Evolutionary conservation across 2,329 filamentous ascomycete species (phyloP).

Genomic region (Epichloe aotearoae): DNA sequence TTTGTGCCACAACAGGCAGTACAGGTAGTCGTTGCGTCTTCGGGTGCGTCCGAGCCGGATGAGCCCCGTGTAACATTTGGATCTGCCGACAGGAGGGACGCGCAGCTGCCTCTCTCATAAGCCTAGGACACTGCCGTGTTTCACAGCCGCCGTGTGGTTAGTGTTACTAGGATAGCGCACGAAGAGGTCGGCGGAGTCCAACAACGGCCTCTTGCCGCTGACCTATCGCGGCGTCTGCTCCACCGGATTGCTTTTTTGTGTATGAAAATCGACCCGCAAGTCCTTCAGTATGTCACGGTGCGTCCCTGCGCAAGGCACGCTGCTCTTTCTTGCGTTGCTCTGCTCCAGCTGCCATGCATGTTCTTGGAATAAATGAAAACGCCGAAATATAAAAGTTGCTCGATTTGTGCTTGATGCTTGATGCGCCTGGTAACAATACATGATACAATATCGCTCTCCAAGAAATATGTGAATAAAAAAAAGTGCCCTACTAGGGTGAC

Average conservation of each 20-base stretch:
- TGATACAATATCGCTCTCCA: background rate
- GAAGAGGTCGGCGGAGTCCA: too few species aligned
- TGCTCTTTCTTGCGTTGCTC: conserved; percentile 2
- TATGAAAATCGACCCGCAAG: too few species aligned
- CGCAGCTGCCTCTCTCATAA: background rate
- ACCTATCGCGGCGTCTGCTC: background rate
- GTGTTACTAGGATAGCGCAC: too few species aligned
- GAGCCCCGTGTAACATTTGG: background rate
- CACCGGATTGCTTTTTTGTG: too few species aligned
- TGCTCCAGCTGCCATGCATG: conserved; percentile 3
- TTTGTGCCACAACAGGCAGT: background rate
- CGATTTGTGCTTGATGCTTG: conserved; percentile 1
- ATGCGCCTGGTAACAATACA: background rate
- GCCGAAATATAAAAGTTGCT: background rate
- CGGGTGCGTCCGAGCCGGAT: too few species aligned
- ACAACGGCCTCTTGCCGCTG: background rate
- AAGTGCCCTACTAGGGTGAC: background rate
- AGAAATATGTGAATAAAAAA: background rate
- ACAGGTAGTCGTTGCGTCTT: background rate
- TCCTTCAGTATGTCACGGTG: background rate
- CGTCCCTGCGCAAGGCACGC: conserved; percentile 1
- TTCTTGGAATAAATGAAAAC: background rate
- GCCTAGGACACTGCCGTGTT: background rate
- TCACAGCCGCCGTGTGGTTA: background rate
- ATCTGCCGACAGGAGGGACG: background rate